phyloP scores from a whole-genome alignment of 257 asterid genomes.

The Catharanthus roseus region DNA sequence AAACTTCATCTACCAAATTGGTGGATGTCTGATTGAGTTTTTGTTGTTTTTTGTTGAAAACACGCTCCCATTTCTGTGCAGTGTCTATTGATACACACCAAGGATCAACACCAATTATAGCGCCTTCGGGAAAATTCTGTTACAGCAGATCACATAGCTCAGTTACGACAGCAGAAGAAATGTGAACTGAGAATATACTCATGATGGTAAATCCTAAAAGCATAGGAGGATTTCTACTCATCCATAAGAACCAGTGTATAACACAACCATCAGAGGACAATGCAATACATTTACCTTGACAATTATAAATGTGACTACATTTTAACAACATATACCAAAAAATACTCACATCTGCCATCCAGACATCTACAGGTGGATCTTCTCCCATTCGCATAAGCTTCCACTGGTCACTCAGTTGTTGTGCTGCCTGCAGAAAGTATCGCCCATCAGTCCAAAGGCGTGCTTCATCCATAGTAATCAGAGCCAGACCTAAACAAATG shows the following conservation, averaged over 20 bases:
- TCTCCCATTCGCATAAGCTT: slow-evolving; percentile 93
- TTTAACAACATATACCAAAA: neutral
- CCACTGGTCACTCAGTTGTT: slow-evolving; percentile 80
- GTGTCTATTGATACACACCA: slow-evolving; percentile 96
- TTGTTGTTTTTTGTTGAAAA: slow-evolving; percentile 69
- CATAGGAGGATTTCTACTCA: neutral
- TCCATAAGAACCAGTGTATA: neutral
- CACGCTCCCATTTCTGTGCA: slow-evolving; percentile 78
- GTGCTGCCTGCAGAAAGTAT: slow-evolving; percentile 85
- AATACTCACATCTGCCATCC: slow-evolving; percentile 87
- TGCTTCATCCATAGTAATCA: slow-evolving; percentile 71
- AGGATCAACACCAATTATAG: slow-evolving; percentile 83
- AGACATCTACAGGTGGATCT: slow-evolving; percentile 70
- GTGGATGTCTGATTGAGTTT: slow-evolving; percentile 56
- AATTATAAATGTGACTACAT: neutral
- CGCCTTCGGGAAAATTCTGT: slow-evolving; percentile 70
- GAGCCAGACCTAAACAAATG: slow-evolving; percentile 67
- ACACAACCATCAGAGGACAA: neutral
- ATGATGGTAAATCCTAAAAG: neutral
- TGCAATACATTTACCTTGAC: neutral
- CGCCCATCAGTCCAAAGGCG: slow-evolving; percentile 95
- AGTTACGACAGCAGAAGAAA: neutral
- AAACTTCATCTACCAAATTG: slow-evolving; percentile 89
- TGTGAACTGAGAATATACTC: neutral
- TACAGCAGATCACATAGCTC: slow-evolving; percentile 12